Conservation (phyloP, 2,329 filamentous ascomycete genomes). For the Cercospora zeina region DNA sequence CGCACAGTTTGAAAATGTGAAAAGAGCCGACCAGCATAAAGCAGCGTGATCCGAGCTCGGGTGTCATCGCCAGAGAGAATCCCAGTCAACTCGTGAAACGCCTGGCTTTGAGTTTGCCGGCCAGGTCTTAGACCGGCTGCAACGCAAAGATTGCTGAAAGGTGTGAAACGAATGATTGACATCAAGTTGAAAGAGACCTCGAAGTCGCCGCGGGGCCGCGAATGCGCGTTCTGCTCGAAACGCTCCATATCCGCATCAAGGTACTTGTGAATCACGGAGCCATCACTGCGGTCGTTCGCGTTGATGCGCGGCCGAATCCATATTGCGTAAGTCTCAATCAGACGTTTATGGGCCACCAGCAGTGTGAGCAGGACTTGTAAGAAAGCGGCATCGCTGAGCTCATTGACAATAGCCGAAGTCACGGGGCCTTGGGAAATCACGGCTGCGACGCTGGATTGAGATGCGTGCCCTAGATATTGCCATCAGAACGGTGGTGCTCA, state of each 20-base stretch:
- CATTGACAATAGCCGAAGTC: constrained; percentile 4
- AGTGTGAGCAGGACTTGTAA: constrained; percentile 10
- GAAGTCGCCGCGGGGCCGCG: constrained; percentile 6
- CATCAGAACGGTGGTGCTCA: background rate
- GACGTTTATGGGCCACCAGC: constrained; percentile 13
- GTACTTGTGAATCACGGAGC: constrained; percentile 14
- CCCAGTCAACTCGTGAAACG: background rate
- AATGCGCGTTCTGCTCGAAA: constrained; percentile 9
- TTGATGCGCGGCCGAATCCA: constrained; percentile 16
- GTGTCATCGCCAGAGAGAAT: background rate
- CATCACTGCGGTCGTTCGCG: background rate
- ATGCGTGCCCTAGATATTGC: background rate
- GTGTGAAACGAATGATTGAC: constrained; percentile 14
- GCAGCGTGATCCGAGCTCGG: constrained; percentile 7
- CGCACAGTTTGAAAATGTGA: constrained; percentile 5
- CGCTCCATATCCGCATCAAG: constrained; percentile 16
- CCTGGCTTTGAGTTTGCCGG: background rate
- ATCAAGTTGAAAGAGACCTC: constrained; percentile 9
- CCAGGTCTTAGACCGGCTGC: constrained; percentile 3
- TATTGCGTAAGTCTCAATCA: constrained; percentile 8
- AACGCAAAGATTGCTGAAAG: constrained; percentile 11
- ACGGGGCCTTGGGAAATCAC: constrained; percentile 10
- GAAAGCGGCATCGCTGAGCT: constrained; percentile 14
- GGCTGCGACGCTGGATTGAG: constrained; percentile 10
- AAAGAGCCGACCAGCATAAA: constrained; percentile 10